Evolutionary conservation across 306 rosid genomes (phyloP).

Genomic region (Fragaria vesca): DNA sequence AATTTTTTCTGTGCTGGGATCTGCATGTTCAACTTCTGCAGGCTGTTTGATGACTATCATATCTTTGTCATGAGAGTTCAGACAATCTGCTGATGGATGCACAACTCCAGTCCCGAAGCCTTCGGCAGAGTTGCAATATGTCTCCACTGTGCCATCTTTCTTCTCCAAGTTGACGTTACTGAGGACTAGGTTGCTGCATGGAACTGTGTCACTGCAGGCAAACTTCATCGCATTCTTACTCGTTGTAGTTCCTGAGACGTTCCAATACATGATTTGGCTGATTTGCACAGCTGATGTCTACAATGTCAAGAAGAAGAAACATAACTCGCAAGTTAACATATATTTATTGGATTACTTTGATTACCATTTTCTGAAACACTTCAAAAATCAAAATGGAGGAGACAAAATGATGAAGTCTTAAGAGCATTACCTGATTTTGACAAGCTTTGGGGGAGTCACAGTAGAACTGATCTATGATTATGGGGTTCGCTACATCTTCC

Average conservation of each 20-base stretch:
- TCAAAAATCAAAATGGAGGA: not conserved
- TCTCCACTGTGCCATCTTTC: conserved; percentile 79
- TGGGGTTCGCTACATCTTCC: conserved; percentile 83
- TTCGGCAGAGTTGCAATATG: conserved; percentile 91
- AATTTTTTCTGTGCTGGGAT: conserved; percentile 31
- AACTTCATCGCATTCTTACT: conserved; percentile 86
- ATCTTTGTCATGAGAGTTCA: conserved; percentile 58
- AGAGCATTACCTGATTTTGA: conserved; percentile 61
- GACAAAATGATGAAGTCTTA: not conserved
- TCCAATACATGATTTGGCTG: conserved; percentile 67
- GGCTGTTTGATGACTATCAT: not conserved
- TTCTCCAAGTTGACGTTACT: conserved; percentile 77
- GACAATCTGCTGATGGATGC: conserved; percentile 96
- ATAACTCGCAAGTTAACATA: not conserved
- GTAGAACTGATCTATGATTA: conserved; percentile 92
- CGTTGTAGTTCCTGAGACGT: conserved; percentile 76
- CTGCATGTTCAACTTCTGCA: conserved; percentile 19
- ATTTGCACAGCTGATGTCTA: conserved; percentile 79
- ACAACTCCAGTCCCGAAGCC: conserved; percentile 74
- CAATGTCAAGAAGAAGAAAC: conserved; percentile 8
- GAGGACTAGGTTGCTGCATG: conserved; percentile 76
- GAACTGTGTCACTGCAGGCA: conserved; percentile 83
- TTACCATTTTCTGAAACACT: not conserved
- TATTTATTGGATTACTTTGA: too few species aligned
- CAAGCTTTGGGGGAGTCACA: conserved; percentile 85